Conservation (phyloP, 73 alveolate genomes). For the Tetrahymena thermophila region DNA sequence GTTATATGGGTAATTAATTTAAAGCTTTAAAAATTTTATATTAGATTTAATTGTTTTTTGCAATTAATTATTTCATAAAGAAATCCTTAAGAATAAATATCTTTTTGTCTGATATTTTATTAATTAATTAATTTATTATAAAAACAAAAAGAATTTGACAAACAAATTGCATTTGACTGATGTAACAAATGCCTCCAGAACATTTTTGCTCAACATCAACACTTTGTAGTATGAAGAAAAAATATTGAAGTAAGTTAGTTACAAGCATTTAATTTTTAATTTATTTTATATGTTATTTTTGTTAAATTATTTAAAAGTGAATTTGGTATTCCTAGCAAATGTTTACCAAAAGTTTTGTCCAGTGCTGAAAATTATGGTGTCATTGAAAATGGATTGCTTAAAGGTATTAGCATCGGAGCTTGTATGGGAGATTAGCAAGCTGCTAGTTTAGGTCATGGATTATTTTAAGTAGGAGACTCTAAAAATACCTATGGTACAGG, state of each 20-base stretch:
- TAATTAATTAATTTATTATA: too few relatives aligned
- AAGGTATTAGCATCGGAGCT: conserved; percentile 62
- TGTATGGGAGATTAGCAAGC: conserved; percentile 79
- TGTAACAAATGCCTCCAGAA: conserved; percentile 74
- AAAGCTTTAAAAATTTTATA: too few relatives aligned
- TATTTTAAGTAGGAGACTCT: conserved; percentile 50
- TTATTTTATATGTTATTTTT: background rate
- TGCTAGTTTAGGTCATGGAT: conserved; percentile 73
- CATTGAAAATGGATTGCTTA: background rate
- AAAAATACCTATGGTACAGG: conserved; percentile 82
- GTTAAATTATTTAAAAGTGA: background rate
- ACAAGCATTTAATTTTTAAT: background rate
- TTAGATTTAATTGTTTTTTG: too few relatives aligned
- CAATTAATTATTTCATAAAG: too few relatives aligned
- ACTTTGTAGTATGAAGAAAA: conserved; percentile 59
- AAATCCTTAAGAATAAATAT: too few relatives aligned
- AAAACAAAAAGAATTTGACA: conserved; percentile 3
- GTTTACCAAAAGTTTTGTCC: conserved; percentile 47
- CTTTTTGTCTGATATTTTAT: too few relatives aligned
- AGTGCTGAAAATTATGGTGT: conserved; percentile 51
- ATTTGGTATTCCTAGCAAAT: conserved; percentile 44
- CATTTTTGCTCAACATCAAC: conserved; percentile 65
- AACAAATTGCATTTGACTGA: conserved; percentile 52
- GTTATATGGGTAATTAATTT: conserved; percentile 40
- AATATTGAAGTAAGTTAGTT: conserved; percentile 19